Evolutionary conservation across 2,329 filamentous ascomycete species (phyloP).

Genomic region (Sclerotinia sclerotiorum): DNA sequence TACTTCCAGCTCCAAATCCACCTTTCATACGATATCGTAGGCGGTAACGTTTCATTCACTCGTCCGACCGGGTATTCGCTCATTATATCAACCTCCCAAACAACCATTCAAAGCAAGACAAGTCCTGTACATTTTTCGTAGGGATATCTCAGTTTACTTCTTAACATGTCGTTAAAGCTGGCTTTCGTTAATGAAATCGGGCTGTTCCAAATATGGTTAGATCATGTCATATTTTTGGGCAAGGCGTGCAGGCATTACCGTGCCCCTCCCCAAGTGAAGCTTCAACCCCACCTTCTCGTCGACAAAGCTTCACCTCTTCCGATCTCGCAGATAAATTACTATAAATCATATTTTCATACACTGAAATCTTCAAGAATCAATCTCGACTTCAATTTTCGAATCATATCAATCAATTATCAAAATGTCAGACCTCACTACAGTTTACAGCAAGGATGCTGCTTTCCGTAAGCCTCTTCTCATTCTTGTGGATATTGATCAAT

Average conservation of each 20-base stretch:
- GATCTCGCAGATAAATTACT: slow-evolving; percentile 19
- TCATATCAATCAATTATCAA: slow-evolving; percentile 19
- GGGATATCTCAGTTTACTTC: slow-evolving; percentile 27
- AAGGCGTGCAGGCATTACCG: background rate
- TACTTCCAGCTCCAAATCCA: background rate
- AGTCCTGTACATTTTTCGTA: slow-evolving; percentile 25
- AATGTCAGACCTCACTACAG: slow-evolving; percentile 40
- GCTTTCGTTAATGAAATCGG: slow-evolving; percentile 10
- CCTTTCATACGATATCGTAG: background rate
- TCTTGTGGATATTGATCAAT: background rate
- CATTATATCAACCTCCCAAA: slow-evolving; percentile 18
- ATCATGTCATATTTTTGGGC: background rate
- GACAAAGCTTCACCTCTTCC: slow-evolving; percentile 14
- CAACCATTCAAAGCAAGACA: background rate
- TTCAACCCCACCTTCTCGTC: slow-evolving; percentile 20
- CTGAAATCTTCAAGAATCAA: background rate
- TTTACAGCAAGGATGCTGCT: slow-evolving; percentile 41
- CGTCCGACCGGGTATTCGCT: slow-evolving; percentile 35
- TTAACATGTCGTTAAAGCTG: slow-evolving; percentile 39
- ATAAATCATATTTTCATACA: background rate
- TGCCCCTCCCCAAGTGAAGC: slow-evolving; percentile 8
- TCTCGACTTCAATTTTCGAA: background rate
- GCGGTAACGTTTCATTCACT: background rate
- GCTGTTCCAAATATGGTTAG: slow-evolving; percentile 20
- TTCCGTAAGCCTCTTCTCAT: slow-evolving; percentile 35